A percentile compares a stretch with the other conserved stretches of the same genome.
These are phyloP conservation scores for Ophiostoma ips DNA, from an alignment of 2,329 filamentous ascomycete genomes.

Conservation along the genomic window DNA sequence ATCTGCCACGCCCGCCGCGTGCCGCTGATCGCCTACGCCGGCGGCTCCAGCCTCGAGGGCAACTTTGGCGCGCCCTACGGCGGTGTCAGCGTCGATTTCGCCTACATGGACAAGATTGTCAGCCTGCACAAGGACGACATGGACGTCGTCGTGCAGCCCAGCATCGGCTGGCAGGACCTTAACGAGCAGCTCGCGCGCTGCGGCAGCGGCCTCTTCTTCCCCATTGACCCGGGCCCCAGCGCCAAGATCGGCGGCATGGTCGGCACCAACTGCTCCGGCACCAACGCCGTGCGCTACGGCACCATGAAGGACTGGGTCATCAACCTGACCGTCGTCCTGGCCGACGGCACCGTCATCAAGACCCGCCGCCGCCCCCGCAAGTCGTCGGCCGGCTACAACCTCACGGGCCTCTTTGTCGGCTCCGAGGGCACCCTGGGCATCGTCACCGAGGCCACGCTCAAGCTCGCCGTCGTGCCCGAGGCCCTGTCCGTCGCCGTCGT, in stretches of 20 bases:
- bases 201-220: constrained; percentile 71
- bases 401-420: constrained; percentile 67
- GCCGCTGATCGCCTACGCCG: constrained; percentile 77
- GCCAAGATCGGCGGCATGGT: constrained; percentile 77
- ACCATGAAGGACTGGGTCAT: constrained; percentile 86
- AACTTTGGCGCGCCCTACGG: constrained; percentile 82
- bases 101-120: constrained; percentile 71
- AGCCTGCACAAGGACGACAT: constrained; percentile 74
- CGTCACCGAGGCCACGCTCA: constrained; percentile 71
- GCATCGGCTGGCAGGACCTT: constrained; percentile 81
- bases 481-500: constrained; percentile 68
- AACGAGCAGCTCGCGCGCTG: constrained; percentile 59
- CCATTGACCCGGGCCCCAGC: constrained; percentile 63
- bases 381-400: constrained; percentile 70
- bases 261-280: constrained; percentile 64
- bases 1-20: constrained; percentile 68
- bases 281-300: constrained; percentile 67
- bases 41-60: constrained; percentile 74
- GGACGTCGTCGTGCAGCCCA: constrained; percentile 85
- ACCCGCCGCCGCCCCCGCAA: constrained; percentile 66
- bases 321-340: constrained; percentile 66
- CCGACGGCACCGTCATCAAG: constrained; percentile 68
- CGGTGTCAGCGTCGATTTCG: constrained; percentile 81
- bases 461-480: constrained; percentile 62
- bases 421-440: constrained; percentile 71